Evolutionary conservation across 768 basidiomycete genomes (phyloP).

Genomic region (Mycena chlorophos): DNA sequence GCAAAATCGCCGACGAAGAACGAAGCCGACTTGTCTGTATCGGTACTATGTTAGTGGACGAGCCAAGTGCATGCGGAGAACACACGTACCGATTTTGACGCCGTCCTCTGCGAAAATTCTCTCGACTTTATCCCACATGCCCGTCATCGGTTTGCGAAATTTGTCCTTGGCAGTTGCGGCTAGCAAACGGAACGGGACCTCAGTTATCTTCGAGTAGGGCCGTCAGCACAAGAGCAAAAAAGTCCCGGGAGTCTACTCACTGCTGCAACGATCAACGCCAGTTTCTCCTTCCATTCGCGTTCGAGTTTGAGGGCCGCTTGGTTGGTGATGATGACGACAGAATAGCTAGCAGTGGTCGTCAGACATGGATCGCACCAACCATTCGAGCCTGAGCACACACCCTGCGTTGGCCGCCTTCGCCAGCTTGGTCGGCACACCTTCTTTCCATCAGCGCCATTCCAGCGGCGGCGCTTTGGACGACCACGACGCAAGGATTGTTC

Average conservation of each 20-base stretch:
- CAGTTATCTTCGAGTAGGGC: conserved; percentile 53
- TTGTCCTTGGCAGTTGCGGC: conserved; percentile 75
- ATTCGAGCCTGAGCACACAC: conserved; percentile 33
- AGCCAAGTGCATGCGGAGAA: not conserved
- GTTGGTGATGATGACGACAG: conserved; percentile 80
- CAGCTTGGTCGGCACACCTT: conserved; percentile 61
- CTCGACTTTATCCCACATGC: conserved; percentile 80
- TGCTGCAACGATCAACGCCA: conserved; percentile 63
- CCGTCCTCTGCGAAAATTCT: conserved; percentile 57
- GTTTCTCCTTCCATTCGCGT: conserved; percentile 77
- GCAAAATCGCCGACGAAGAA: conserved; percentile 93
- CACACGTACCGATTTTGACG: conserved; percentile 60
- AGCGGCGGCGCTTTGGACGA: conserved; percentile 32
- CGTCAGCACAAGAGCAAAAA: not conserved
- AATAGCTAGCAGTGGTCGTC: conserved; percentile 45
- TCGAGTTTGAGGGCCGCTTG: conserved; percentile 54
- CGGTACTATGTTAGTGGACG: conserved; percentile 14
- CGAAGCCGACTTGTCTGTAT: conserved; percentile 65
- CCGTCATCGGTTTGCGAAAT: conserved; percentile 84
- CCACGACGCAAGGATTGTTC: conserved; percentile 65
- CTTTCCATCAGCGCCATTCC: conserved; percentile 73
- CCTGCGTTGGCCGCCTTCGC: conserved; percentile 59
- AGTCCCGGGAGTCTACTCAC: conserved; percentile 41
- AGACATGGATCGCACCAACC: not conserved
- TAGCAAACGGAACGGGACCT: conserved; percentile 74